Conservation (phyloP, 352 stramenopile genomes). For the Globisporangium barbulae region DNA sequence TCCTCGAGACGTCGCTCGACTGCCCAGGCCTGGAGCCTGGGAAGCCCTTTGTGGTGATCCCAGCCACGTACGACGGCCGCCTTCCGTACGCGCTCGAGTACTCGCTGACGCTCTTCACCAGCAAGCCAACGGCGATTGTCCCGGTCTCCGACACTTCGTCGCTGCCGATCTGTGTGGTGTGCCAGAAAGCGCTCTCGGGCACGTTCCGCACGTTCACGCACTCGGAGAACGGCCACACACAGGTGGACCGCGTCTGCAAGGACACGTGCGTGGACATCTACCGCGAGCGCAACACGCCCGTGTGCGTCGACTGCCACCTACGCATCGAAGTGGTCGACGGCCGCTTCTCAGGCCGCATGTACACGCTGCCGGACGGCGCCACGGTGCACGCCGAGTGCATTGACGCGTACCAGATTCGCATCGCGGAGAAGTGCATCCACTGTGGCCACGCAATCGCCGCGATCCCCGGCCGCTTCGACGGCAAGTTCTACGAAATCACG, state of each 20-base stretch:
- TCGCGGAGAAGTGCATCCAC: conserved; percentile 76
- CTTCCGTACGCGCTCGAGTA: conserved; percentile 49
- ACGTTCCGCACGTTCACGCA: conserved; percentile 74
- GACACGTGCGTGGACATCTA: conserved; percentile 67
- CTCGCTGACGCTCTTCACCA: conserved; percentile 56
- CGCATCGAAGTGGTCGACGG: conserved; percentile 74
- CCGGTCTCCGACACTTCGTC: conserved; percentile 60
- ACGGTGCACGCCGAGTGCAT: conserved; percentile 83
- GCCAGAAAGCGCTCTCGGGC: conserved; percentile 52
- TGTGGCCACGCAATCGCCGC: conserved; percentile 75
- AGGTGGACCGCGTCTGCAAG: conserved; percentile 78
- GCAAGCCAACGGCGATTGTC: conserved; percentile 54
- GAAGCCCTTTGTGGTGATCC: conserved; percentile 62
- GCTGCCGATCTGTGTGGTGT: conserved; percentile 64
- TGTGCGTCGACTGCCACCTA: conserved; percentile 72
- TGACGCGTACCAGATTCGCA: conserved; percentile 81
- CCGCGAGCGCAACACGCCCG: conserved; percentile 66
- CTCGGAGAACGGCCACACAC: conserved; percentile 38
- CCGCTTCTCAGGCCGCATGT: conserved; percentile 78
- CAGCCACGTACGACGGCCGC: conserved; percentile 63
- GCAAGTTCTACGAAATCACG: conserved; percentile 76
- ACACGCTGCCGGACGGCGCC: conserved; percentile 70
- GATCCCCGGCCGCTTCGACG: conserved; percentile 72
- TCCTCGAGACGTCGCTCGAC: conserved; percentile 54
- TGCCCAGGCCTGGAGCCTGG: conserved; percentile 22